Base-by-base conservation (phyloP, 306 rosid genomes). In the Quercus agrifolia region DNA sequence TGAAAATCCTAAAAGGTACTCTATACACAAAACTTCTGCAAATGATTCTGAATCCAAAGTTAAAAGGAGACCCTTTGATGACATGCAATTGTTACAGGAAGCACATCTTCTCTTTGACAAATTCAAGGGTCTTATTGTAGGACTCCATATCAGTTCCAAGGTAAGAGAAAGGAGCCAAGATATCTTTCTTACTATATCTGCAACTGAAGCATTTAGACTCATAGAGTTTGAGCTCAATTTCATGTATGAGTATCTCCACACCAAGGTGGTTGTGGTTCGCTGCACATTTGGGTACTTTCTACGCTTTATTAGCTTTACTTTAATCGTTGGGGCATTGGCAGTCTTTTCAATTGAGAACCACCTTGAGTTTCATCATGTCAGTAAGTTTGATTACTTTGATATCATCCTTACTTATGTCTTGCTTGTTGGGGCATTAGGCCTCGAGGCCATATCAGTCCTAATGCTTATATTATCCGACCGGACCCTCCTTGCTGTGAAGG, bases 391-490 rank as follows among this genome's bases (percentile, higher is more conserved):
- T 23, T 7, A 6, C 7, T 74, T 74, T 21, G 77, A 74, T 25
- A 30, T 19, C 9, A 46, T 10, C n/a, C 55, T 74, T n/a, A 56
- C 69, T 30, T 74, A 74, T 19, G 14, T 18, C 56, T 74, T 74
- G 25, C 77, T 57, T 28, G 13, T 0, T 18, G 77, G 52, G 35
- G 77, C 68, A 17, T 9, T 74, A 28, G 69, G 9, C 17, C 55
- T 56, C 0, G 77, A 74, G 33, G 13, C 10, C 10, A 30, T 31
- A 6, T 56, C 55, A 0, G 3, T 57, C 19, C 12, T 74, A 0
- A 33, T 56, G 69, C 77, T 74, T 49, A 13, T 74, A 18, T 74
- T 57, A 56, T 74, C 77, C 1, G 77, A 74, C 25, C n/a, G 77
- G 77, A 74, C 68, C 10, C 31, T 74, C 30, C 3, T 57, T 1